Conservation (phyloP, 495 filamentous ascomycete species). For the Podospora pseudoanserina region DNA sequence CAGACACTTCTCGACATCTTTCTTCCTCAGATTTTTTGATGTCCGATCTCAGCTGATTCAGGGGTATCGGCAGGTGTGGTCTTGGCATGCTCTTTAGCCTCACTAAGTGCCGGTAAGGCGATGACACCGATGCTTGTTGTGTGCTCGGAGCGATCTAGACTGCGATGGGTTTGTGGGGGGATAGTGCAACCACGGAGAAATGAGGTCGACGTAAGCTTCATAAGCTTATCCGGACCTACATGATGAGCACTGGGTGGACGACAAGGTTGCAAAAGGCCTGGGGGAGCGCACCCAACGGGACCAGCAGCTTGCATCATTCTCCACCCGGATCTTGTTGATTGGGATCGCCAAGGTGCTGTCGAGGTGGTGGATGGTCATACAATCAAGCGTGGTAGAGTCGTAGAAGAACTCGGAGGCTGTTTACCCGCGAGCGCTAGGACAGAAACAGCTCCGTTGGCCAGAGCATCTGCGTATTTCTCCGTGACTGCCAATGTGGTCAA, state of each 20-base stretch:
- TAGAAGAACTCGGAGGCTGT: not conserved
- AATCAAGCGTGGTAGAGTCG: not conserved
- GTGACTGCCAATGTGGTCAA: conserved; percentile 7
- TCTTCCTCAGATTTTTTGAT: not conserved
- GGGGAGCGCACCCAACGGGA: not conserved
- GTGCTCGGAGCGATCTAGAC: conserved; percentile 6
- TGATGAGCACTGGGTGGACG: not conserved
- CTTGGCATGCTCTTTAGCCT: conserved; percentile 11
- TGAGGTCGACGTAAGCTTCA: conserved; percentile 11
- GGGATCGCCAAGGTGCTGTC: not conserved
- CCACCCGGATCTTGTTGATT: not conserved
- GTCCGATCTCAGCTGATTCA: not conserved
- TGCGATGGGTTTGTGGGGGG: conserved; percentile 7
- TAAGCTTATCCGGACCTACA: conserved; percentile 8
- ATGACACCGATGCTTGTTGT: not conserved
- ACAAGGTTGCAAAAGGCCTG: not conserved
- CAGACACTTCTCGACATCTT: not conserved
- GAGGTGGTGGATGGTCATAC: not conserved
- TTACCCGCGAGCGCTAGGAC: not conserved
- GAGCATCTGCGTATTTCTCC: conserved; percentile 1
- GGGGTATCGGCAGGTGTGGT: not conserved
- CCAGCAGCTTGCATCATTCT: not conserved
- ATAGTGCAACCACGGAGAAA: conserved; percentile 1
- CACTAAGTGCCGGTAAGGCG: conserved; percentile 12
- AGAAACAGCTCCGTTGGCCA: not conserved